These are phyloP conservation scores for Citrus sp. DNA, from an alignment of 345 rosid genomes.

Conservation along the genomic window DNA sequence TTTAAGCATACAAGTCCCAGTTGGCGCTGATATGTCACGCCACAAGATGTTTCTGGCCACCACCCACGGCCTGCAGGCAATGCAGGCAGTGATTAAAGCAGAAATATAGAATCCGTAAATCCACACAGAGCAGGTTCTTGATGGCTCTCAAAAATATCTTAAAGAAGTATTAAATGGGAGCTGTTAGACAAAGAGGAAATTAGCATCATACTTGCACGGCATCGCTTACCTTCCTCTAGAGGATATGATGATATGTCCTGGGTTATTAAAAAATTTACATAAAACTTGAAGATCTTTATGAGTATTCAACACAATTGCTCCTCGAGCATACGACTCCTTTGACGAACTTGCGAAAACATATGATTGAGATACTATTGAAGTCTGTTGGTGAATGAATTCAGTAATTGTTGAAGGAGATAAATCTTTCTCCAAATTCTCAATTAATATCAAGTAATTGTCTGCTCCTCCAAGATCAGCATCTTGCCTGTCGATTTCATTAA, in stretches of 20 bases:
- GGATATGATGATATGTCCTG: conserved; percentile 35
- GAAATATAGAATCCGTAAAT: not conserved
- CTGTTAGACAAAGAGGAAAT: not conserved
- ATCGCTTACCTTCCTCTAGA: conserved; percentile 33
- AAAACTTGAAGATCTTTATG: conserved; percentile 21
- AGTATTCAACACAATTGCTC: conserved; percentile 26
- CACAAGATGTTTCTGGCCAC: conserved; percentile 14
- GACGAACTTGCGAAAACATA: conserved; percentile 34
- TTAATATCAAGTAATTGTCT: conserved; percentile 7
- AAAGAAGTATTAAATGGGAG: not conserved
- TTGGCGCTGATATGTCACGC: conserved; percentile 1
- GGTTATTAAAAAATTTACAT: conserved; percentile 28
- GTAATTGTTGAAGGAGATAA: conserved; percentile 30
- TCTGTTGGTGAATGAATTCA: conserved; percentile 34
- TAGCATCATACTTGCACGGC: not conserved
- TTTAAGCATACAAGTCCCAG: conserved; percentile 16
- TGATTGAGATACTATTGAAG: conserved; percentile 22
- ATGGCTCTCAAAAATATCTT: not conserved
- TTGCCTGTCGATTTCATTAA: not conserved
- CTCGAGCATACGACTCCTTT: conserved; percentile 27
- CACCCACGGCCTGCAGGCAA: conserved; percentile 43
- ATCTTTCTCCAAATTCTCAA: conserved; percentile 44
- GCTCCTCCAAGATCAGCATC: conserved; percentile 40
- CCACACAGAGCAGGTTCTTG: not conserved
- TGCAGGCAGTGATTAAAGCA: not conserved